Base-by-base conservation (phyloP, 2,329 filamentous ascomycete genomes). In the Bipolaris oryzae region DNA sequence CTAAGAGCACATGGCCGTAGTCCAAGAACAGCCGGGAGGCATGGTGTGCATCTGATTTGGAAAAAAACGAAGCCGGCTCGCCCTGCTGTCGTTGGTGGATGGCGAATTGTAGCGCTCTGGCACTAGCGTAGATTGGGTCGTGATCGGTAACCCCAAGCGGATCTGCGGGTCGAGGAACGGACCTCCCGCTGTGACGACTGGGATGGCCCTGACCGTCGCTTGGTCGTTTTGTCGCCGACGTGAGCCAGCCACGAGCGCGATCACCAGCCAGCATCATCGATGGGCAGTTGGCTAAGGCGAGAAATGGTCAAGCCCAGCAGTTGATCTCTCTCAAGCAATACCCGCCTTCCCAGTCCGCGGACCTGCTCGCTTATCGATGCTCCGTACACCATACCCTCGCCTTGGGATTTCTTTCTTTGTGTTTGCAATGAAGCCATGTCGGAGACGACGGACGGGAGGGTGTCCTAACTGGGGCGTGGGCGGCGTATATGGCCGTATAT, bases 241-340 rank as follows among this genome's bases (percentile, higher is more conserved):
- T 42, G 48, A 23, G 54, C 43, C 46, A 44, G 50, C 54, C 50
- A 33, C 20, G 25, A 33, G 31, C 7, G 9, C 11, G 54, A 57
- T 57, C 54, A 43, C 43, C 54, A 28, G 10, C 54, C 39, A 31
- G 49, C 49, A 57, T 55, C 47, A 46, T 53, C 23, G 49, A 44
- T 52, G 49, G 37, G 33, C 49, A 42, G 48, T 25, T 42, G 31
- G 52, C 46, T 50, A 50, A 50, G 38, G 28, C 46, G 43, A 42
- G 35, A 33, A 50, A 41, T 42, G 20, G 18, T 39, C 33, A n/a
- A 15, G 21, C 15, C 25, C 9, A 21, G 15, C 37, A 50, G 7
- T 31, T 37, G 23, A 34, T 34, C 18, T 28, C 25, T 31, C 28
- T 31, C 28, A 31, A 13, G 28, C 28, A 31, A 13, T 31, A 13